Evolutionary conservation across 2,329 filamentous ascomycete genomes (phyloP).

Genomic region (Sporothrix sp.): DNA sequence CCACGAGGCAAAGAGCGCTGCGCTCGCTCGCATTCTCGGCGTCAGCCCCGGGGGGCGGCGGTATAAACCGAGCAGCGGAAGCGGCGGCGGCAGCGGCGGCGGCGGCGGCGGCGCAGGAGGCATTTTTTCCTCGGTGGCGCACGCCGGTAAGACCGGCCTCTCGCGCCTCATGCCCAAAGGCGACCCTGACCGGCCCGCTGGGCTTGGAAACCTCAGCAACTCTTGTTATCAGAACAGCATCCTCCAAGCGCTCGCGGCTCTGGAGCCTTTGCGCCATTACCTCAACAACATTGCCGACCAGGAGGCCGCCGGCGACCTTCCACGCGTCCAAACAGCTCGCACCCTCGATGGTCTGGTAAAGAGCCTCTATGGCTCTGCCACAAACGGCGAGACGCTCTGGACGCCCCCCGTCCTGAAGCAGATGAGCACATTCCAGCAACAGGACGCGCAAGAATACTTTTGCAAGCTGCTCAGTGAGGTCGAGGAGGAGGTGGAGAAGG

Average conservation of each 20-base stretch:
- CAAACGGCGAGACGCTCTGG: conserved; percentile 67
- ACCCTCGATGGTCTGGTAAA: conserved; percentile 55
- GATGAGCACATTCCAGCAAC: conserved; percentile 92
- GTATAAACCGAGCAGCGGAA: conserved; percentile 38
- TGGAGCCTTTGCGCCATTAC: conserved; percentile 60
- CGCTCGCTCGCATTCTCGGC: conserved; percentile 53
- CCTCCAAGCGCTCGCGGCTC: conserved; percentile 70
- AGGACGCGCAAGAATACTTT: conserved; percentile 96
- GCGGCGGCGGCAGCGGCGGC: not conserved
- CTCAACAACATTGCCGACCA: conserved; percentile 39
- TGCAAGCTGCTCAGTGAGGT: conserved; percentile 80
- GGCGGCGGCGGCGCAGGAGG: not conserved
- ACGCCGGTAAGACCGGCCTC: conserved; percentile 41
- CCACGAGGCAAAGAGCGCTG: conserved; percentile 53
- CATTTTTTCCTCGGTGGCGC: conserved; percentile 42
- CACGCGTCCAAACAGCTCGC: conserved; percentile 31
- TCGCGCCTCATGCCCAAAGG: conserved; percentile 25
- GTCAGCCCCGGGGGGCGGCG: conserved; percentile 34
- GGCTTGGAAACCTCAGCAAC: conserved; percentile 85
- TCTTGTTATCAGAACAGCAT: conserved; percentile 98
- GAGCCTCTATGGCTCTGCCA: conserved; percentile 53
- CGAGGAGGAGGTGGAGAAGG: conserved; percentile 61
- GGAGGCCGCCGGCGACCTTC: conserved; percentile 21
- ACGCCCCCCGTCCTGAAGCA: conserved; percentile 73
- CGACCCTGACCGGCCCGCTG: conserved; percentile 41